A percentile compares a stretch with the other conserved stretches of the same genome.
These are phyloP conservation scores for Daldinia bambusicola DNA, from an alignment of 495 filamentous ascomycete genomes.

Conservation along the genomic window DNA sequence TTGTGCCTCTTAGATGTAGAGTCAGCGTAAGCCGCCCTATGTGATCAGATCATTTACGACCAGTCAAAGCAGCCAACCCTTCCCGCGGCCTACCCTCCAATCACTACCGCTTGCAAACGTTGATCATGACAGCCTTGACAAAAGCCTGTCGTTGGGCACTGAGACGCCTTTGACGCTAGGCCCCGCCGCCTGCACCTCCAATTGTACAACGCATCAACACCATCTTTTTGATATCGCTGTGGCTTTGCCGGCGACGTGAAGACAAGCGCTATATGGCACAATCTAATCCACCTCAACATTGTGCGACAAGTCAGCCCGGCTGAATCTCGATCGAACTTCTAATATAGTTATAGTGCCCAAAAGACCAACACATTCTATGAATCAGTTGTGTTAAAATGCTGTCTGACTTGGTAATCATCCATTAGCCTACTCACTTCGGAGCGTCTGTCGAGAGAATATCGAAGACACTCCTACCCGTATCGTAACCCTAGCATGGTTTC, in stretches of 20 bases:
- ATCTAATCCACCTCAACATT: constrained; percentile 35
- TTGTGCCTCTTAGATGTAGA: constrained; percentile 39
- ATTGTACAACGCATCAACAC: constrained; percentile 64
- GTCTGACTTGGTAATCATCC: constrained; percentile 25
- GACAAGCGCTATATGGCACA: constrained; percentile 38
- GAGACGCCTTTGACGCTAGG: constrained; percentile 58
- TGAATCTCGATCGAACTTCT: constrained; percentile 42
- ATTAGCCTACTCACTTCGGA: constrained; percentile 23
- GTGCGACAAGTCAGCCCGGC: constrained; percentile 32
- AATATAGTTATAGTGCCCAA: constrained; percentile 23
- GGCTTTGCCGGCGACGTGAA: constrained; percentile 32
- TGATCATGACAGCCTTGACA: constrained; percentile 48
- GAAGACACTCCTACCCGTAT: constrained; percentile 17
- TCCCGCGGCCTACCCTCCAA: constrained; percentile 45
- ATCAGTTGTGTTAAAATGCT: constrained; percentile 20
- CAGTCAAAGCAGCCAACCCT: constrained; percentile 42
- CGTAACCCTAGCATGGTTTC: constrained; percentile 15
- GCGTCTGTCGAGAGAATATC: constrained; percentile 29
- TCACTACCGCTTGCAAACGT: constrained; percentile 40
- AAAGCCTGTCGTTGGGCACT: constrained; percentile 58
- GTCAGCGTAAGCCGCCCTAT: constrained; percentile 43
- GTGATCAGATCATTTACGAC: constrained; percentile 42
- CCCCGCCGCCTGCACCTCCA: constrained; percentile 52
- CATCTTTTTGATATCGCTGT: constrained; percentile 42
- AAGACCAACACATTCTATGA: constrained; percentile 21